Percentiles rank a stretch among this genome's conserved stretches.
These are phyloP conservation scores for Fusarium sp. DNA, from an alignment of 2,329 filamentous ascomycete species.

Conservation along the genomic window DNA sequence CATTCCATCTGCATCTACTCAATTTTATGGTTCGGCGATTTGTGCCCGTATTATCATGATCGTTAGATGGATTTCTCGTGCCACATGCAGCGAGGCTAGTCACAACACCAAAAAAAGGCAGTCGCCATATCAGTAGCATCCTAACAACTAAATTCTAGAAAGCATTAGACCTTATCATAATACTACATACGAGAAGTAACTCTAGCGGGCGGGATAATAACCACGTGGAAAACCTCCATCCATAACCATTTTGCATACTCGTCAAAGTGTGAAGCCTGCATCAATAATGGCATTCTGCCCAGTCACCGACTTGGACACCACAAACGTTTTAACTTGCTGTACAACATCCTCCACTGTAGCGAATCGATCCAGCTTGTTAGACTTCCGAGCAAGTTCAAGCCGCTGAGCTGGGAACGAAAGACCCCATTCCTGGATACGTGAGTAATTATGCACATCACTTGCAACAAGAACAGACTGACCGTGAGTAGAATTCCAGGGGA, in stretches of 20 bases:
- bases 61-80: too few relatives aligned
- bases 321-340: not conserved
- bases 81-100: too few relatives aligned
- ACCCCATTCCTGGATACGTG: not conserved
- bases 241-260: not conserved
- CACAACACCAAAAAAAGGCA: too few relatives aligned
- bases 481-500: not conserved
- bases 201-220: too few relatives aligned
- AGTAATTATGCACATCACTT: not conserved
- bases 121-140: too few relatives aligned
- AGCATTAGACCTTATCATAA: too few relatives aligned
- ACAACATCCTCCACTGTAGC: slow-evolving; percentile 2
- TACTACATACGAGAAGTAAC: too few relatives aligned
- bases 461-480: not conserved
- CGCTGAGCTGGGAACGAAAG: not conserved
- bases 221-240: not conserved
- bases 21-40: not conserved
- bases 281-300: slow-evolving; percentile 6
- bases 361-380: not conserved
- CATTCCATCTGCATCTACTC: too few relatives aligned
- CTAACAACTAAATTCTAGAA: too few relatives aligned
- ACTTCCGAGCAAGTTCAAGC: not conserved
- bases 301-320: not conserved
- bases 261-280: slow-evolving; percentile 16
- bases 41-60: too few relatives aligned